Conservation (phyloP, 208 protist genomes). For the Eutreptiella sp. region DNA sequence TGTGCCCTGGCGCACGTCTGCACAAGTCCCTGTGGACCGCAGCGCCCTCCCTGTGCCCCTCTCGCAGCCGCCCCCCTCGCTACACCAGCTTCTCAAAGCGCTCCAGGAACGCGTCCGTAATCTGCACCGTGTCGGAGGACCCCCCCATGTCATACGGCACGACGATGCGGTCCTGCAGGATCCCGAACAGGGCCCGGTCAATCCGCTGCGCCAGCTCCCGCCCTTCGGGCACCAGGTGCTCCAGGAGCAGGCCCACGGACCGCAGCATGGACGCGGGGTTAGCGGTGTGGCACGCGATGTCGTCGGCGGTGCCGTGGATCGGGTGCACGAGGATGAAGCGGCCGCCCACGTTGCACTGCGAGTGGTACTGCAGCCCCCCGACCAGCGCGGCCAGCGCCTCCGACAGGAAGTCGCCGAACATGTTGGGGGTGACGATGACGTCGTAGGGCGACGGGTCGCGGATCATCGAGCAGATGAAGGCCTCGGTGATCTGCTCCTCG, state of each 20-base stretch:
- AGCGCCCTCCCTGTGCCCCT: no score
- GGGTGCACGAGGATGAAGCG: slow-evolving; percentile 9
- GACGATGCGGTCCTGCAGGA: no score
- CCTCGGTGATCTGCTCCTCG: slow-evolving; percentile 46
- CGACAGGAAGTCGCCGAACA: slow-evolving; percentile 30
- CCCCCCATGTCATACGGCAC: no score
- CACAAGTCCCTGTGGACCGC: no score
- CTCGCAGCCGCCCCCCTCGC: no score
- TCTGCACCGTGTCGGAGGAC: no score
- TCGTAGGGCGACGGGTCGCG: slow-evolving; percentile 21
- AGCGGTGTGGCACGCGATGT: slow-evolving; percentile 21
- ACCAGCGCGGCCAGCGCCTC: slow-evolving; percentile 26
- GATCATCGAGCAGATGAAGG: slow-evolving; percentile 31
- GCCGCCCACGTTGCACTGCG: slow-evolving; percentile 13
- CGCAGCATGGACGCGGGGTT: slow-evolving; percentile 20
- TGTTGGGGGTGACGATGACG: slow-evolving; percentile 24
- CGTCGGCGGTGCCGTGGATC: slow-evolving; percentile 28
- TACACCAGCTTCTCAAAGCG: no score
- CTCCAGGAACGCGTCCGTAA: no score
- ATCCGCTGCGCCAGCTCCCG: no score
- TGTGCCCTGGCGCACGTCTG: no score
- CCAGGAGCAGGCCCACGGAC: slow-evolving; percentile 8
- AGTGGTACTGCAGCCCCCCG: slow-evolving; percentile 18
- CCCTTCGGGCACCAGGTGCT: not conserved
- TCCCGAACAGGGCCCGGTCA: no score